phyloP scores from a whole-genome alignment of 441 rosid genomes.

The Erysimum cheiri region DNA sequence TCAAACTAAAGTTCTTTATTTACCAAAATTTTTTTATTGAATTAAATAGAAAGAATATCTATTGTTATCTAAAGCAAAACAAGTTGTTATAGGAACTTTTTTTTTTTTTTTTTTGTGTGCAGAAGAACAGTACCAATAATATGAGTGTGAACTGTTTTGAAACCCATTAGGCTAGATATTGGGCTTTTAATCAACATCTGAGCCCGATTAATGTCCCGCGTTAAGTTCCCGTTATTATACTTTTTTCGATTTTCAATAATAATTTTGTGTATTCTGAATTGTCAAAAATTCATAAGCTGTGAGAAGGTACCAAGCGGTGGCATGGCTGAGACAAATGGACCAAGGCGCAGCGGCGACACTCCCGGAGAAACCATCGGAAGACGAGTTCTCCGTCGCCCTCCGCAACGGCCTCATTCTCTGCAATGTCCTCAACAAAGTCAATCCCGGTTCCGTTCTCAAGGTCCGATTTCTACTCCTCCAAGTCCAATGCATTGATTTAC shows the following conservation, averaged over 20 bases:
- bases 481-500: neutral
- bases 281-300: conserved; percentile 52
- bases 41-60: too few relatives aligned
- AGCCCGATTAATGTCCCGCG: conserved; percentile 28
- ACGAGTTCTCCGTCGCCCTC: conserved; percentile 75
- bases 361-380: conserved; percentile 79
- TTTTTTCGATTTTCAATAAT: neutral
- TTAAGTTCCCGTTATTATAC: neutral
- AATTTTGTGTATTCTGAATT: neutral
- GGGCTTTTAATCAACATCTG: neutral
- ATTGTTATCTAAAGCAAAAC: too few relatives aligned
- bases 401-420: conserved; percentile 96
- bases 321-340: conserved; percentile 94
- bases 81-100: too few relatives aligned
- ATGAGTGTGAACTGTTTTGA: neutral
- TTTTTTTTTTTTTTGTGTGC: too few relatives aligned
- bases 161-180: neutral
- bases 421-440: conserved; percentile 97
- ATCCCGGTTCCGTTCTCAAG: conserved; percentile 93
- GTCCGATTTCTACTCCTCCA: conserved; percentile 41
- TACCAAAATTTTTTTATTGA: too few relatives aligned
- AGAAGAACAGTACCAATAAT: too few relatives aligned
- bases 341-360: conserved; percentile 63
- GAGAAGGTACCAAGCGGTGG: conserved; percentile 90
- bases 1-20: too few relatives aligned